These are phyloP conservation scores for Albatrellus ellisii DNA, from an alignment of 768 basidiomycete genomes.

Conservation along the genomic window DNA sequence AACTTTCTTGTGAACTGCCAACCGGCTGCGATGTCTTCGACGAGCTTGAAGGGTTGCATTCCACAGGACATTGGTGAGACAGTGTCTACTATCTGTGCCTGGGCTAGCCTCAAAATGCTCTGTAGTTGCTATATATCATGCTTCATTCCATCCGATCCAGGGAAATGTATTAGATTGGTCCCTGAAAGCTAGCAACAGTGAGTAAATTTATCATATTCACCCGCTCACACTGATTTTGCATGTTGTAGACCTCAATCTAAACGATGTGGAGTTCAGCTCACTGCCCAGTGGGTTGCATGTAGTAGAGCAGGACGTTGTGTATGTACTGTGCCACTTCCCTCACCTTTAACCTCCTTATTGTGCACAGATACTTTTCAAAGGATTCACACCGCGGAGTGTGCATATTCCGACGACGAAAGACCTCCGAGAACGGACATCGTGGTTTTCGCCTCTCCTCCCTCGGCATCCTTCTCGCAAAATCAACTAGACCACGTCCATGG, in stretches of 20 bases:
- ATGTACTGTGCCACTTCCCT: conserved; percentile 18
- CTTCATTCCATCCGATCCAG: conserved; percentile 73
- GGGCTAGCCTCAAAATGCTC: neutral
- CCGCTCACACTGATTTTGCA: neutral
- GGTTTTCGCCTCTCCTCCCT: conserved; percentile 73
- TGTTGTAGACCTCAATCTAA: conserved; percentile 44
- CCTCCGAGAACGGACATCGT: conserved; percentile 59
- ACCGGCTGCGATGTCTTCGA: neutral
- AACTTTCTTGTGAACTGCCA: neutral
- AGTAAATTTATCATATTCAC: conserved; percentile 17
- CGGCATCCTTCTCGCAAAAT: conserved; percentile 57
- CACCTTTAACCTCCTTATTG: conserved; percentile 2
- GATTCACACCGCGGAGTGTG: conserved; percentile 58
- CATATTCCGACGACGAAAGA: conserved; percentile 57
- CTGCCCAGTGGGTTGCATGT: conserved; percentile 75
- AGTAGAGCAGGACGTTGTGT: conserved; percentile 73
- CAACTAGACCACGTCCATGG: conserved; percentile 63
- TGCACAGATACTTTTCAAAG: conserved; percentile 56
- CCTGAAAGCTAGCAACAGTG: conserved; percentile 52
- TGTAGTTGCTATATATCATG: conserved; percentile 71
- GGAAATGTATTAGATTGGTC: conserved; percentile 77
- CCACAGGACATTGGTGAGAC: neutral
- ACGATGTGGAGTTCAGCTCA: conserved; percentile 67
- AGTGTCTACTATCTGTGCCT: neutral
- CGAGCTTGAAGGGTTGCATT: neutral